phyloP scores from a whole-genome alignment of 2,329 filamentous ascomycete genomes.

The Alternaria ventricosa region DNA sequence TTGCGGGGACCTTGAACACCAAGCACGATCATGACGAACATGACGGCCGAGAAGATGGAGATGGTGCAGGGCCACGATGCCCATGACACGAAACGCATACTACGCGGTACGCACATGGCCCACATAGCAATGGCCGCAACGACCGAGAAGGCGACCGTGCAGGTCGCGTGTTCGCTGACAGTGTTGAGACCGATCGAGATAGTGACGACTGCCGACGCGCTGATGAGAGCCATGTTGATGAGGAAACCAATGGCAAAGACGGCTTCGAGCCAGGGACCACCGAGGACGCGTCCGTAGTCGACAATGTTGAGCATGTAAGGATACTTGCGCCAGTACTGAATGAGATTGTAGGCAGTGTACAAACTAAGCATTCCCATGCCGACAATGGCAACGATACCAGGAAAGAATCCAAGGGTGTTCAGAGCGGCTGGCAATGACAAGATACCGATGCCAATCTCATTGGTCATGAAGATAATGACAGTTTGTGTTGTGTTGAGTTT shows the following conservation, averaged over 20 bases:
- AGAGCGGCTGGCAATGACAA: conserved; percentile 34
- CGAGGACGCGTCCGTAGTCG: conserved; percentile 37
- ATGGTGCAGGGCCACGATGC: conserved; percentile 35
- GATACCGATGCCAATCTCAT: conserved; percentile 41
- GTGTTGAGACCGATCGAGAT: conserved; percentile 39
- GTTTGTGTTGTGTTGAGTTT: conserved; percentile 36
- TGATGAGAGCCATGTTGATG: conserved; percentile 40
- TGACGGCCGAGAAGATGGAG: conserved; percentile 28
- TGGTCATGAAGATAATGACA: conserved; percentile 40
- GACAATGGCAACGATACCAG: conserved; percentile 31
- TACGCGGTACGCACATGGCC: conserved; percentile 35
- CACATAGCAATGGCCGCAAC: conserved; percentile 34
- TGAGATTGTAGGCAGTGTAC: conserved; percentile 39
- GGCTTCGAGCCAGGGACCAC: conserved; percentile 33
- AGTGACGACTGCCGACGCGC: conserved; percentile 35
- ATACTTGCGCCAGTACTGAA: conserved; percentile 41
- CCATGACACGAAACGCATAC: conserved; percentile 39
- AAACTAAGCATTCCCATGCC: conserved; percentile 34
- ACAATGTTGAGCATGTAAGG: conserved; percentile 40
- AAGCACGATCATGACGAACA: conserved; percentile 37
- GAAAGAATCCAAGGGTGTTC: conserved; percentile 35
- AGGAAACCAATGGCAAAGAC: conserved; percentile 35
- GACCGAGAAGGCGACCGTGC: conserved; percentile 36
- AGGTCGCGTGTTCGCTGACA: conserved; percentile 35
- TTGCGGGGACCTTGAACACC: conserved; percentile 32